Base-by-base conservation (phyloP, 2,329 filamentous ascomycete genomes). In the Parascedosporium putredinis region DNA sequence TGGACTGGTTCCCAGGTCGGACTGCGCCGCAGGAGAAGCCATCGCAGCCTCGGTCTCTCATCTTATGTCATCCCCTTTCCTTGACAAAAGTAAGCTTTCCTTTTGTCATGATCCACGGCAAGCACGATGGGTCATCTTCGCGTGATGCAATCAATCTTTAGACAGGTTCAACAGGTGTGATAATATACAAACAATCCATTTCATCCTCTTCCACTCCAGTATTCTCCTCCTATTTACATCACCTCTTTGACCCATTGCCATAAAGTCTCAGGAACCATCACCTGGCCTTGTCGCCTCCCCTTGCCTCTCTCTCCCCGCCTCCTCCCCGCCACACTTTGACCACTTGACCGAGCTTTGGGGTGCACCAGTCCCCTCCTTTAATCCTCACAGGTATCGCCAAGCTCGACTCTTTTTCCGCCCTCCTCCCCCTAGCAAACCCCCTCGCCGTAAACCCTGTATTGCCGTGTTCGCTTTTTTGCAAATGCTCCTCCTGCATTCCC, bases 21-120 rank as follows among this genome's bases (percentile, higher is more conserved):
- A n/a, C n/a, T n/a, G n/a, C n/a, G n/a, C n/a, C n/a, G n/a, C n/a
- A n/a, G n/a, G n/a, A n/a, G n/a, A n/a, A n/a, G n/a, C n/a, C n/a
- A n/a, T n/a, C n/a, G n/a, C n/a, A n/a, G n/a, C 43, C 23, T 29
- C 27, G 24, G 9, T n/a, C 4, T n/a, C 45, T 46, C 45, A 45
- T 45, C 52, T 53, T 54, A 54, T 52, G 52, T 54, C 52, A 54
- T 54, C 52, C 51, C 33, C 33, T 36, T 36, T 18, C 33, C 33
- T 36, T 36, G n/a, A 14, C 33, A 36, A 16, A 3, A 12, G n/a
- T 20, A 42, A 42, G 18, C 38, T 42, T 42, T 42, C 38, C 23
- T 10, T 20, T 42, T 10, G 23, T 42, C 38, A 20, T 42, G 38
- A 20, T 22, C 20, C 38, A 42, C 16, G 18, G 38, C 20, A 42